Evolutionary conservation across 23 red algal genomes (phyloP), one percentile per base, ranked within the genome.

Genomic region (Cyanidiococcus yangmingshanensis): DNA sequence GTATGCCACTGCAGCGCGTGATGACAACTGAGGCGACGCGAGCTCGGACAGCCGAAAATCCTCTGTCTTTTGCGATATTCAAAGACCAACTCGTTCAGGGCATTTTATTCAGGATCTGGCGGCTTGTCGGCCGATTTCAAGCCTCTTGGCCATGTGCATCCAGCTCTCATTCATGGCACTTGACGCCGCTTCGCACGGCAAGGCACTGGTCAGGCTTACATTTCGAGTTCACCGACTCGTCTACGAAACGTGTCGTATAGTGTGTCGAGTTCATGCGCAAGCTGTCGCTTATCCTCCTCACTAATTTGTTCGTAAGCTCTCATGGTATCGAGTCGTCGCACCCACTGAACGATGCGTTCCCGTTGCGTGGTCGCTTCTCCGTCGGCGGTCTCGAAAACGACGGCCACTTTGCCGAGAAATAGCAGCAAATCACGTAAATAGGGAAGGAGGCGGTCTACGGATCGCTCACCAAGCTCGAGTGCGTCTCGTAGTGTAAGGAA

Each of bases 331-430:
- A 71, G 63, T 17, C 63, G 63, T 12, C 63, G 63, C 7, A 71
- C 63, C 63, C 63, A 71, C 63, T 71, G 63, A 12, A 71, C 63
- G 27, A 71, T 71, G 63, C 63, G 63, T 29, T 71, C 63, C 7
- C 63, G 7, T 30, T 71, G 21, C 3, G 12, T 7, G n/a, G 32
- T 25, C 7, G 63, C 63, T 3, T 71, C 63, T 7, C 63, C 63
- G 63, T 71, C 63, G 63, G 63, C 32, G 7, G 63, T 35, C 32
- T 30, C 63, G 27, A 71, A 71, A 25, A 71, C 32, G 12, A 29
- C 32, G n/a, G 12, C 21, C 32, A 71, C 32, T 25, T 29, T 25
- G 63, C 63, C 32, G 63, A 71, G 63, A 7, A 71, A 12, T 7
- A 32, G 63, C 63, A 71, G 63, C 12, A 71, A 3, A 3, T 71